These are phyloP conservation scores for Lotus japonicus DNA, from an alignment of 306 rosid genomes.

Conservation along the genomic window DNA sequence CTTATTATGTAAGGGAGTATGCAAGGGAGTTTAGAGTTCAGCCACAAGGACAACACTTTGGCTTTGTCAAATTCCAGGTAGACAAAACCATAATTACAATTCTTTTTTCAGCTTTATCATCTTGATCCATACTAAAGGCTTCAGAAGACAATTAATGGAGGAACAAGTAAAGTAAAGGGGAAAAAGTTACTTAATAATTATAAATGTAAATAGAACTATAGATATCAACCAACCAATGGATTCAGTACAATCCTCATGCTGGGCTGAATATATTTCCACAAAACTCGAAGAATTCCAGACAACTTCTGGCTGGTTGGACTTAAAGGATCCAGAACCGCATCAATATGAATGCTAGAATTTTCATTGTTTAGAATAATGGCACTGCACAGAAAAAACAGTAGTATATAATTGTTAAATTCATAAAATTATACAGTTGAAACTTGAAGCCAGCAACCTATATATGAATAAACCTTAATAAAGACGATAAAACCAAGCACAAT, in stretches of 20 bases:
- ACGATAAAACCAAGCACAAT: not conserved
- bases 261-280: slow-evolving; percentile 80
- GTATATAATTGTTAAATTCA: slow-evolving; percentile 12
- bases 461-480: slow-evolving; percentile 7
- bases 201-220: not conserved
- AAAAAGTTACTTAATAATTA: not conserved
- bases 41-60: not conserved
- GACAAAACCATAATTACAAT: not conserved
- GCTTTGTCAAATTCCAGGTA: not conserved
- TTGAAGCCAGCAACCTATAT: slow-evolving; percentile 7
- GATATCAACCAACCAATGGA: slow-evolving; percentile 71
- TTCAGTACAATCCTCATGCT: slow-evolving; percentile 94
- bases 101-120: not conserved
- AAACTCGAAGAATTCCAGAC: slow-evolving; percentile 75
- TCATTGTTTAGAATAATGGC: slow-evolving; percentile 68
- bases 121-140: slow-evolving; percentile 2
- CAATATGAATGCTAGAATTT: slow-evolving; percentile 78
- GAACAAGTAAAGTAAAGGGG: not conserved
- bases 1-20: not conserved
- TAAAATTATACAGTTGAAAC: slow-evolving; percentile 4
- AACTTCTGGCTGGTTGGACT: slow-evolving; percentile 89
- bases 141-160: not conserved
- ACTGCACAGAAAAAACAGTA: slow-evolving; percentile 47
- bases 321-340: slow-evolving; percentile 90
- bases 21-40: not conserved